These are phyloP conservation scores for Anthracocystis setariae DNA, from an alignment of 1,284 basidiomycete species.

Conservation along the genomic window DNA sequence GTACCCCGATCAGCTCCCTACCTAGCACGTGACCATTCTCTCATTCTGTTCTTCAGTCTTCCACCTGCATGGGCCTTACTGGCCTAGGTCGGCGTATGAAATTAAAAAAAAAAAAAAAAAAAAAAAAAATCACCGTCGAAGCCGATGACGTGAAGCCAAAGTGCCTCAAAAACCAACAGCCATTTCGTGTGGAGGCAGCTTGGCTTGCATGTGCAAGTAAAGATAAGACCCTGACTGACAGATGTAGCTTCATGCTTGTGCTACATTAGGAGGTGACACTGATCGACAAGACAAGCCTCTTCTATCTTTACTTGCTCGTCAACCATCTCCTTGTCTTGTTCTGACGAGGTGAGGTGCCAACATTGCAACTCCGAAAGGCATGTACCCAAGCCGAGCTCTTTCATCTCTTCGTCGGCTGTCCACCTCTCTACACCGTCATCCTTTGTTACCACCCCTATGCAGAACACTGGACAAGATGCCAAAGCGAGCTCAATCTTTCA, in stretches of 20 bases:
- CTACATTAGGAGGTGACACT: no score
- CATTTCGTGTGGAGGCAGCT: constrained; percentile 4
- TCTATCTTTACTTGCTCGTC: no score
- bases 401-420: not conserved
- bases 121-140: constrained; percentile 1
- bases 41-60: no score
- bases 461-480: constrained; percentile 9
- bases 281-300: no score
- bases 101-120: no score
- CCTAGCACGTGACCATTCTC: no score
- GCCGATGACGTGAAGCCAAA: constrained; percentile 14
- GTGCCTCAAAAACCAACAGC: not conserved
- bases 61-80: no score
- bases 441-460: not conserved
- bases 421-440: not conserved
- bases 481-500: constrained; percentile 12
- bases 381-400: constrained; percentile 5
- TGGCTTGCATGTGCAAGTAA: not conserved
- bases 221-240: constrained; percentile 13
- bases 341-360: not conserved
- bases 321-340: no score
- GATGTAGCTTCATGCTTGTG: not conserved
- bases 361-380: not conserved
- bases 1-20: no score
- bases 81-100: no score